Percentiles rank a stretch among this genome's conserved stretches.
These are phyloP conservation scores for Lodderomyces oxycetoniae DNA, from an alignment of 1,139 yeast species.

Conservation along the genomic window DNA sequence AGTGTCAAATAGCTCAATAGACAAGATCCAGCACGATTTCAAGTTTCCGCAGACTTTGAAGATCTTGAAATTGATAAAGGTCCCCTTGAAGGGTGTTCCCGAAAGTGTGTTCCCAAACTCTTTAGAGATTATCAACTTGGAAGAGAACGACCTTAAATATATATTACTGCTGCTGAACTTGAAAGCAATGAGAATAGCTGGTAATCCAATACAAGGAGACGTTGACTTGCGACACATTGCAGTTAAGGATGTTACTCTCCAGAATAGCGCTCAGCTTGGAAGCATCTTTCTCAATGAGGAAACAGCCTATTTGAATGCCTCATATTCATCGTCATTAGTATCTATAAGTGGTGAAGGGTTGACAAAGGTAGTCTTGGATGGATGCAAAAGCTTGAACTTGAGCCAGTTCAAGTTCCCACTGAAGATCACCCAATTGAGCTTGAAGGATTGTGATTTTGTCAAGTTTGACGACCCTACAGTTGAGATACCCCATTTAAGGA, in stretches of 20 bases:
- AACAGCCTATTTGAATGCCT: slow-evolving; percentile 8
- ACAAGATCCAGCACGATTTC: slow-evolving; percentile 3
- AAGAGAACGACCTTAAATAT: slow-evolving; percentile 6
- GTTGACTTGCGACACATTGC: slow-evolving; percentile 5
- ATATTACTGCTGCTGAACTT: slow-evolving; percentile 4
- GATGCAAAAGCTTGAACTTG: slow-evolving; percentile 12
- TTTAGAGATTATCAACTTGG: slow-evolving; percentile 15
- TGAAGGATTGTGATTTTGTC: slow-evolving; percentile 10
- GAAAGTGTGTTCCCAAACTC: slow-evolving; percentile 11
- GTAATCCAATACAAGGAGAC: slow-evolving; percentile 7
- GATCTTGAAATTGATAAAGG: slow-evolving; percentile 7
- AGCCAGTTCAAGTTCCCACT: slow-evolving; percentile 9
- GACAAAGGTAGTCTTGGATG: slow-evolving; percentile 11
- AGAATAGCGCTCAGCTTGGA: slow-evolving; percentile 6
- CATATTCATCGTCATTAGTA: slow-evolving; percentile 9
- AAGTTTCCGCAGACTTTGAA: slow-evolving; percentile 9
- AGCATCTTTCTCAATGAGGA: slow-evolving; percentile 4
- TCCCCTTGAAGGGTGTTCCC: slow-evolving; percentile 3
- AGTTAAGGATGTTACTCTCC: slow-evolving; percentile 8
- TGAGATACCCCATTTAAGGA: slow-evolving; percentile 4
- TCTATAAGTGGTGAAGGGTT: slow-evolving; percentile 10
- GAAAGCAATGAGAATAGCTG: slow-evolving; percentile 7
- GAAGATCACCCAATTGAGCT: slow-evolving; percentile 9
- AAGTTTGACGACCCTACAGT: slow-evolving; percentile 7
- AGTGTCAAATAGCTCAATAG: slow-evolving; percentile 6